These are phyloP conservation scores for Penicillium janthinellum DNA, from an alignment of 2,329 filamentous ascomycete genomes.

Conservation along the genomic window DNA sequence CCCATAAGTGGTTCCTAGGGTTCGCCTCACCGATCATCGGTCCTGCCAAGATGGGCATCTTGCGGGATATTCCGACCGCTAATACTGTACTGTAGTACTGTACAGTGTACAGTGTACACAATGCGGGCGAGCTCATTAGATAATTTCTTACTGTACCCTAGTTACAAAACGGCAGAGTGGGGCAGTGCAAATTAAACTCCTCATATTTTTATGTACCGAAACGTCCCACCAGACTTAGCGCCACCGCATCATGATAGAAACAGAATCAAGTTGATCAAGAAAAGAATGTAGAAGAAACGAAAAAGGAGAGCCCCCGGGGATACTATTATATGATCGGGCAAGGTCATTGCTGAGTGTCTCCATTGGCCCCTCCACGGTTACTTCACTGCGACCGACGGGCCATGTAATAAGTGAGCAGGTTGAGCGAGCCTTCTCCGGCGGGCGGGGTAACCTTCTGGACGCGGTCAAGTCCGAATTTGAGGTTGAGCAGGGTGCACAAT, in stretches of 20 bases:
- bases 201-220: conserved; percentile 12
- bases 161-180: not conserved
- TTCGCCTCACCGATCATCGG: not conserved
- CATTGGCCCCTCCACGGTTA: not conserved
- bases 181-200: not conserved
- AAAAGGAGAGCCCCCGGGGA: not conserved
- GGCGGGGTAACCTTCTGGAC: conserved; percentile 35
- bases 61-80: not conserved
- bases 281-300: conserved; percentile 3
- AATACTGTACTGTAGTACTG: too few relatives aligned
- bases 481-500: conserved; percentile 35
- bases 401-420: conserved; percentile 43
- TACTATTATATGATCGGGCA: conserved; percentile 7
- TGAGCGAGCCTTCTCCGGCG: conserved; percentile 34
- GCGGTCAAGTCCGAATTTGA: conserved; percentile 28
- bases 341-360: not conserved
- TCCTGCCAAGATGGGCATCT: too few relatives aligned
- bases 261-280: conserved; percentile 7
- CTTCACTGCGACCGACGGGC: conserved; percentile 25
- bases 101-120: too few relatives aligned
- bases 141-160: not conserved
- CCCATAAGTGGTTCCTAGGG: not conserved
- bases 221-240: not conserved
- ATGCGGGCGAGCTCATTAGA: not conserved
- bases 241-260: conserved; percentile 9